Evolutionary conservation across 768 basidiomycete genomes (phyloP), one percentile per base, ranked within the genome.

Genomic region (Termitomyces sp.): DNA sequence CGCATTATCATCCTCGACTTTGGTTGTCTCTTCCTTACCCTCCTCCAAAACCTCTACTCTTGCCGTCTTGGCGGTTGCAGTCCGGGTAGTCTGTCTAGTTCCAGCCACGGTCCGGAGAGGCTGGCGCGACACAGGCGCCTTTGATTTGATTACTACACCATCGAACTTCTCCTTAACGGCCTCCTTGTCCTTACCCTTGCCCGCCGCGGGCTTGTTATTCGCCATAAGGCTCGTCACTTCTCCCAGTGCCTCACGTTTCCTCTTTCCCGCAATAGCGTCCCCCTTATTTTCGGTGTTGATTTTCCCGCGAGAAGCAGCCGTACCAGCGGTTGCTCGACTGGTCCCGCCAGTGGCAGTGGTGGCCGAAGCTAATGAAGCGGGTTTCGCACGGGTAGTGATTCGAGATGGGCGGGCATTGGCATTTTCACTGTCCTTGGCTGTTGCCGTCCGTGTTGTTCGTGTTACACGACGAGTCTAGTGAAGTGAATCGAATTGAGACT

Each of bases 241-340:
- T 33, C 84, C 86, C 27, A 93, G 76, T 0, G 90, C 90, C 50
- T 88, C 87, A 43, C 92, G 87, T 71, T 93, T 93, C 61, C 91
- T 81, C 71, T 92, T 91, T 50, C 82, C 85, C 4, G 78, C 78
- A 34, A 76, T 74, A 9, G 72, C 69, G 30, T 88, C 86, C 22
- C 70, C 64, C 61, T 83, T 79, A 60, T 72, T 71, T 61, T 69
- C 49, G 68, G 68, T 62, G 68, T 76, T 69, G 43, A 75, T 68
- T 71, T 85, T 85, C 30, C 82, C 79, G 65, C 79, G 73, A 49
- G 82, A 81, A 53, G 84, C 78, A 47, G 80, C 79, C 36, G 84
- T 82, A 26, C 82, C 70, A 53, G 72, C 71, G 55, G 77, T 75
- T 65, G 73, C 77, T 64, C 79, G 37, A 52, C 50, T 75, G 66